Base-by-base conservation (phyloP, 768 basidiomycete species). In the Pilatotrama ljubarskyi region DNA sequence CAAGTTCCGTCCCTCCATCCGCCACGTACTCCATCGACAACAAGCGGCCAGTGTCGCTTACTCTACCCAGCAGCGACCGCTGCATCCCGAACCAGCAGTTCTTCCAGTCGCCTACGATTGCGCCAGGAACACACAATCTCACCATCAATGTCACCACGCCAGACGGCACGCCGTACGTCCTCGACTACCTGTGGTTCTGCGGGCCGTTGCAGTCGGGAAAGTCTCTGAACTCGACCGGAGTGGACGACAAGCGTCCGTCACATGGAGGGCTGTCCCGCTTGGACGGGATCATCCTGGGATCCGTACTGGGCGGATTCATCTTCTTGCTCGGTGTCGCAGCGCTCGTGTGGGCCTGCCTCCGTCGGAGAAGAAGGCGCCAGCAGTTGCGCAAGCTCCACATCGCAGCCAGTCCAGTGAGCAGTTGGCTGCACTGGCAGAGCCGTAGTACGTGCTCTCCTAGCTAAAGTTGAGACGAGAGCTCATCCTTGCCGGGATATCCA, bases 11-110 rank as follows among this genome's bases (percentile, higher is more conserved):
- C 32, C 77, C 79, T 10, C 80, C 80, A 0, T 73, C 74, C 5
- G 78, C 77, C 5, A 66, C 73, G 0, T 83, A 80, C 58, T 67
- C 67, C 3, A 60, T 82, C 36, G 79, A 82, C 59, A 62, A 70
- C 18, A 47, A 63, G 6, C 52, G 61, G 3, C 73, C 80, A 1
- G 67, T 76, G 26, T 57, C 65, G 7, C 76, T 77, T 6, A 73
- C 74, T 2, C 67, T 78, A 37, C 78, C 80, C 3, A 64, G 67
- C 37, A 78, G 78, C 11, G 55, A 58, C 5, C 35, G 53, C 5
- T 61, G 68, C 32, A 72, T 80, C 24, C 66, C 65, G 0, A 74
- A 76, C 58, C 82, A 82, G 65, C 75, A 76, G 9, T 73, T 82
- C 49, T 83, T 80, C 66, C 68, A 73, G 7, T 70, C 75, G 22